These are phyloP conservation scores for Mortierella sp. DNA, from an alignment of 371 early-diverging fungal genomes.

Conservation along the genomic window DNA sequence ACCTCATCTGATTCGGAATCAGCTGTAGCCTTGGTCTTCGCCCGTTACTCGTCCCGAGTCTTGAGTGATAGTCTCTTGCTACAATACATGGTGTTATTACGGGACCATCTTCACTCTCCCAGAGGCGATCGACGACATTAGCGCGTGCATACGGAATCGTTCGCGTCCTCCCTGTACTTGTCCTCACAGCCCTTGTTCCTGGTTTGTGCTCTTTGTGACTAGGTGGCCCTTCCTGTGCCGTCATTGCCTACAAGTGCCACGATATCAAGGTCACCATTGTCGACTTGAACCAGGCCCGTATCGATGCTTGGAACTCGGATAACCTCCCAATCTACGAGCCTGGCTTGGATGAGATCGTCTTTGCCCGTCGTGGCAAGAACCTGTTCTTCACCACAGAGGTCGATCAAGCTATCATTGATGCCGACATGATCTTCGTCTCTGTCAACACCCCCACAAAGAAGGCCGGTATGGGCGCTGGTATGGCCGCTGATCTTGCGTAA, in stretches of 20 bases:
- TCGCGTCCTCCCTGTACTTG: not conserved
- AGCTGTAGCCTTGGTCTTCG: no score
- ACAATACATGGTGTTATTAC: no score
- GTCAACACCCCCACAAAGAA: conserved; percentile 93
- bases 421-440: conserved; percentile 90
- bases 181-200: not conserved
- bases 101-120: not conserved
- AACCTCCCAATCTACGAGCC: conserved; percentile 92
- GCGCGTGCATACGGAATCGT: not conserved
- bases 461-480: conserved; percentile 82
- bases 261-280: conserved; percentile 87
- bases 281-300: conserved; percentile 80
- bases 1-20: no score
- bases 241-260: conserved; percentile 83
- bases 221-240: conserved; percentile 84
- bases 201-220: not conserved
- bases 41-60: no score
- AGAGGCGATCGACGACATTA: not conserved
- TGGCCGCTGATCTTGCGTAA: conserved; percentile 89
- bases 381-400: conserved; percentile 88
- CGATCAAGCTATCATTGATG: conserved; percentile 69
- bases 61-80: no score
- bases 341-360: conserved; percentile 87
- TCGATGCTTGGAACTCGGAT: conserved; percentile 91
- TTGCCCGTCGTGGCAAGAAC: conserved; percentile 78